phyloP scores from a whole-genome alignment of 2,329 filamentous ascomycete species.

The Pseudocercospora fijiensis region DNA sequence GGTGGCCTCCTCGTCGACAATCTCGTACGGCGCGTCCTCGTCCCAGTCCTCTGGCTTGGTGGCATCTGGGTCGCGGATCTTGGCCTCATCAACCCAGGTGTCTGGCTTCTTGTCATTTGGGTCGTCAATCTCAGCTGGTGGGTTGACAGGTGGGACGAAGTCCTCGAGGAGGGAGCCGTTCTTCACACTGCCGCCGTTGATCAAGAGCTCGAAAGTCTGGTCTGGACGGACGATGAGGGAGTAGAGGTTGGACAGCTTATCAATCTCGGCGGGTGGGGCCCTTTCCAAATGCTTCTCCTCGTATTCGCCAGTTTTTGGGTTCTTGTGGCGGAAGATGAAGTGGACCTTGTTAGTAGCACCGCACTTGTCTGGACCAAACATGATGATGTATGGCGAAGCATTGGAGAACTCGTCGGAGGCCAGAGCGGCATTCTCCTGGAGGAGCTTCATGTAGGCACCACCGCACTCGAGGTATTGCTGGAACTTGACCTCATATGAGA shows the following conservation, averaged over 20 bases:
- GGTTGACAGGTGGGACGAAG: constrained; percentile 92
- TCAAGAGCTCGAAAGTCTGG: constrained; percentile 89
- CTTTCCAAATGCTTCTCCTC: constrained; percentile 97
- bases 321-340: constrained; percentile 99
- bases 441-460: constrained; percentile 98
- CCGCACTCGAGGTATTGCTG: constrained; percentile 96
- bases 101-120: constrained; percentile 89
- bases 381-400: constrained; percentile 95
- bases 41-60: constrained; percentile 99
- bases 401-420: constrained; percentile 98
- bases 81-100: constrained; percentile 91
- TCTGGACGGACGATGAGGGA: constrained; percentile 95
- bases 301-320: constrained; percentile 98
- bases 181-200: constrained; percentile 86
- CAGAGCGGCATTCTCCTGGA: constrained; percentile 95
- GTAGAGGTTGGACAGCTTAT: constrained; percentile 92
- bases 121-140: constrained; percentile 90
- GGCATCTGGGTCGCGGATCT: constrained; percentile 87
- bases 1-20: constrained; percentile 87
- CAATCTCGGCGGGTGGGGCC: constrained; percentile 80
- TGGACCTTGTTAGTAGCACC: constrained; percentile 95
- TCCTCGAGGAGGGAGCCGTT: constrained; percentile 90
- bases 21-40: constrained; percentile 94
- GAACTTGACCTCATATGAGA: constrained; percentile 99
- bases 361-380: constrained; percentile 99